These are phyloP conservation scores for Gliomastix tumulicola DNA, from an alignment of 2,329 filamentous ascomycete species.

Conservation along the genomic window DNA sequence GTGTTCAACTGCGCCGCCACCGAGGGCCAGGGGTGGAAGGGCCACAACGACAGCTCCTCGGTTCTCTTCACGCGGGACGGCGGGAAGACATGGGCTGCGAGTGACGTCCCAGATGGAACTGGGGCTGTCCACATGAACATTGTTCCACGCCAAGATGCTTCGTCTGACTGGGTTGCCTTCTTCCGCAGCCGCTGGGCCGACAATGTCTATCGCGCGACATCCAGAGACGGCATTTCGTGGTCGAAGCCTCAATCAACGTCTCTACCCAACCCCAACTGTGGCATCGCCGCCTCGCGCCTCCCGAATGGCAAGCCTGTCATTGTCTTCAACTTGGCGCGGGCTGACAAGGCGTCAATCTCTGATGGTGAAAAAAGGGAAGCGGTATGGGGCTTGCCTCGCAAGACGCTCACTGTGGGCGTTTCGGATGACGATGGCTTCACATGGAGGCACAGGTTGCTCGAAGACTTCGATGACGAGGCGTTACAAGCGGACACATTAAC, in stretches of 20 bases:
- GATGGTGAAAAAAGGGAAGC: conserved; percentile 26
- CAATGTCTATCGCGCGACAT: conserved; percentile 30
- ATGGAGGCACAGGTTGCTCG: conserved; percentile 28
- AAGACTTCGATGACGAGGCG: conserved; percentile 34
- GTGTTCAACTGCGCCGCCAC: conserved; percentile 33
- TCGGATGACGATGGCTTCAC: conserved; percentile 25
- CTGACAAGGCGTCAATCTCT: conserved; percentile 21
- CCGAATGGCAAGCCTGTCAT: conserved; percentile 23
- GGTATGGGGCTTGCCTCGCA: conserved; percentile 33
- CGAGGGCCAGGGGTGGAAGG: conserved; percentile 32
- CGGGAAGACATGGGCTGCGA: conserved; percentile 31
- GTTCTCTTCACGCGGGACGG: conserved; percentile 26
- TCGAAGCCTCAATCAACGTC: conserved; percentile 19
- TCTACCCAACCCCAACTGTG: conserved; percentile 35
- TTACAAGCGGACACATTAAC: no score
- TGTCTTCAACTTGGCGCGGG: conserved; percentile 30
- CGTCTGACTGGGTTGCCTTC: conserved; percentile 22
- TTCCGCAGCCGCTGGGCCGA: conserved; percentile 38
- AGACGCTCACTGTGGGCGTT: conserved; percentile 22
- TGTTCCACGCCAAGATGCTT: conserved; percentile 13
- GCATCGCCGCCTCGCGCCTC: conserved; percentile 27
- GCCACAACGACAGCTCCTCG: conserved; percentile 32
- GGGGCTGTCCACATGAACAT: conserved; percentile 38
- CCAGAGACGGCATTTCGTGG: conserved; percentile 29
- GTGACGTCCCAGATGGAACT: conserved; percentile 22